Conservation (phyloP, 345 rosid genomes). For the Pistacia atlantica region DNA sequence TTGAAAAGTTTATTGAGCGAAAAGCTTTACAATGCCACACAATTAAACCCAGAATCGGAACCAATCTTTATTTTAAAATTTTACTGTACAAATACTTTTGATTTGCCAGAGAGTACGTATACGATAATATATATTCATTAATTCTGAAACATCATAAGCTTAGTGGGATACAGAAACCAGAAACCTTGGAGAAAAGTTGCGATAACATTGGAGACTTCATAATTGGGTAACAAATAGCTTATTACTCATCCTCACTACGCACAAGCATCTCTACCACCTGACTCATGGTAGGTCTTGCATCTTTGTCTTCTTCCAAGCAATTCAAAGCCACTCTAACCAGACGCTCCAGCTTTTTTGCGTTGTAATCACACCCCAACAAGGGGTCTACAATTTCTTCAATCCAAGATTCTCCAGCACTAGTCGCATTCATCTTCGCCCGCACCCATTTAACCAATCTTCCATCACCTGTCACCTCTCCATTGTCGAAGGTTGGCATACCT, state of each 20-base stretch:
- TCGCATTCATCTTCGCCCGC: constrained; percentile 17
- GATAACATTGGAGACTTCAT: too few species aligned
- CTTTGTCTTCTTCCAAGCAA: constrained; percentile 35
- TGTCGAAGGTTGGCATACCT: neutral
- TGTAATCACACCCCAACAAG: neutral
- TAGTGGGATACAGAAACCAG: too few species aligned
- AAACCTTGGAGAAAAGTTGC: too few species aligned
- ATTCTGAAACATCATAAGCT: too few species aligned
- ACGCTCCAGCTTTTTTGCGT: constrained; percentile 14
- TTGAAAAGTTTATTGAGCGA: neutral
- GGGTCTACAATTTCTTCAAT: constrained; percentile 27
- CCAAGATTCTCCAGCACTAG: constrained; percentile 3
- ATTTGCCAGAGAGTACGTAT: too few species aligned
- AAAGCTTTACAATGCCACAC: too few species aligned
- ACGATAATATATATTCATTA: too few species aligned
- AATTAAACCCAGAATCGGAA: too few species aligned
- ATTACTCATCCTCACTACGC: neutral
- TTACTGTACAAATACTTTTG: too few species aligned
- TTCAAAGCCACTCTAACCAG: constrained; percentile 28
- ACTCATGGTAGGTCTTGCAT: constrained; percentile 37
- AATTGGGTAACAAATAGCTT: too few species aligned
- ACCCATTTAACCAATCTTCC: constrained; percentile 31
- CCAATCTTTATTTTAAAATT: too few species aligned
- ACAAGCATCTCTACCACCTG: constrained; percentile 36
- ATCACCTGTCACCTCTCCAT: constrained; percentile 8